phyloP scores from a whole-genome alignment of 2,329 filamentous ascomycete species.

The Fusarium secorum region DNA sequence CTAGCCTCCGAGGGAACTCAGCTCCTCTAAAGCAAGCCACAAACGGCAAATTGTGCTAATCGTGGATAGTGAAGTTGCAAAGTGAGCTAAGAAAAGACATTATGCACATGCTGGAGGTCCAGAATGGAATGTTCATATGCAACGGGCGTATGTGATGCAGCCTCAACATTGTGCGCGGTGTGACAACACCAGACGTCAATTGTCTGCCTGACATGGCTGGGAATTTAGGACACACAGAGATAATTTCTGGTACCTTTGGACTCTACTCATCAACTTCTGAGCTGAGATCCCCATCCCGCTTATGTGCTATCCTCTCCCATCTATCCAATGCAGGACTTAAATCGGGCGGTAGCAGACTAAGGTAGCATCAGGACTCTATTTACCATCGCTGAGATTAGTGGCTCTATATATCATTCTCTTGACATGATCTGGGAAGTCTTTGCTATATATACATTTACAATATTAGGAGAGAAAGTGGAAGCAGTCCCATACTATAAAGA shows the following conservation, averaged over 20 bases:
- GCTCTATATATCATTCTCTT: background rate
- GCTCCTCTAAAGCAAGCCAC: background rate
- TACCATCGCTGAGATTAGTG: background rate
- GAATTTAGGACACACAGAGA: too few relatives aligned
- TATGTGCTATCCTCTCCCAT: background rate
- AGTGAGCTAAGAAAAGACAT: background rate
- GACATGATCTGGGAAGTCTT: background rate
- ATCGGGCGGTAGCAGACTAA: too few relatives aligned
- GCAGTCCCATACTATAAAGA: fast-evolving
- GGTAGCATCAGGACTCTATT: background rate
- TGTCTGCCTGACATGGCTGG: background rate
- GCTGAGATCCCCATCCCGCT: background rate
- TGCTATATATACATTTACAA: too few relatives aligned
- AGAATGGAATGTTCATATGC: background rate
- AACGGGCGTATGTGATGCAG: background rate
- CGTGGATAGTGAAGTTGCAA: background rate
- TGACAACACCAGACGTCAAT: background rate
- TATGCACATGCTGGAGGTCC: background rate
- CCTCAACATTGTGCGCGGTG: too few relatives aligned
- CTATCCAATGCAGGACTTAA: too few relatives aligned
- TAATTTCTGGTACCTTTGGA: background rate
- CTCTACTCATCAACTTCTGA: background rate
- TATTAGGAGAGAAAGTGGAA: background rate
- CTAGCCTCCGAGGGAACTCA: background rate
- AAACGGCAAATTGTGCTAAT: background rate